Evolutionary conservation across 2,329 filamentous ascomycete species (phyloP).

Genomic region (Neodidymelliopsis sp.): DNA sequence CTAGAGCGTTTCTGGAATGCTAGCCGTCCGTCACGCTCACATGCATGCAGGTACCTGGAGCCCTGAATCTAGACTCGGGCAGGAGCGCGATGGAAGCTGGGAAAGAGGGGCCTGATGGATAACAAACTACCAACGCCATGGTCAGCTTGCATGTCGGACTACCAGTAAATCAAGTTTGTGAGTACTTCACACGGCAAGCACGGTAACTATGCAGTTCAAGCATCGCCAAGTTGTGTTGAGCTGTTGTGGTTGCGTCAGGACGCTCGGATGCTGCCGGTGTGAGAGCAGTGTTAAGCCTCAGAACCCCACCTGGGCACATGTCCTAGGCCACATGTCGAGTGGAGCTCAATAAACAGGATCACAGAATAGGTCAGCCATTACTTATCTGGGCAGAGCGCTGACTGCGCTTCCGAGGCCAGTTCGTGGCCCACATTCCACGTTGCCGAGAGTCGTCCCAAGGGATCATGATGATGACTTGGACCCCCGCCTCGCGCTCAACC

Average conservation of each 20-base stretch:
- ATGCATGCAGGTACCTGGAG: constrained; percentile 12
- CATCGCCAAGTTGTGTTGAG: constrained; percentile 1
- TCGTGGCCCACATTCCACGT: constrained; percentile 16
- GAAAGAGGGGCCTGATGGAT: too few relatives aligned
- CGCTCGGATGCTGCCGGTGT: constrained; percentile 1
- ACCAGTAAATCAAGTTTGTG: constrained; percentile 3
- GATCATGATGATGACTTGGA: not conserved
- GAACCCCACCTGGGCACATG: constrained; percentile 9
- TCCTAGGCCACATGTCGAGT: too few relatives aligned
- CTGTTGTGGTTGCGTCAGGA: not conserved
- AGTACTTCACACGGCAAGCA: not conserved
- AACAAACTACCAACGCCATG: too few relatives aligned
- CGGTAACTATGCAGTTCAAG: constrained; percentile 3
- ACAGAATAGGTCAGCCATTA: constrained; percentile 8
- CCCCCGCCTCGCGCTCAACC: constrained; percentile 4
- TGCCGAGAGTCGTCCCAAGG: constrained; percentile 9
- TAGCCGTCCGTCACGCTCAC: constrained; percentile 1
- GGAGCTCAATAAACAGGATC: constrained; percentile 8
- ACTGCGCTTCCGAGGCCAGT: constrained; percentile 14
- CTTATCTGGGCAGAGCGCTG: constrained; percentile 12
- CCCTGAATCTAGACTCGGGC: constrained; percentile 7
- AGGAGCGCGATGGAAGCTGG: too few relatives aligned
- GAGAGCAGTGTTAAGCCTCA: constrained; percentile 12
- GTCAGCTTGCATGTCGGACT: too few relatives aligned
- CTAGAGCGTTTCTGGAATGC: constrained; percentile 5